Evolutionary conservation across 768 basidiomycete species (phyloP).

Genomic region (Tephrocybe sp.): DNA sequence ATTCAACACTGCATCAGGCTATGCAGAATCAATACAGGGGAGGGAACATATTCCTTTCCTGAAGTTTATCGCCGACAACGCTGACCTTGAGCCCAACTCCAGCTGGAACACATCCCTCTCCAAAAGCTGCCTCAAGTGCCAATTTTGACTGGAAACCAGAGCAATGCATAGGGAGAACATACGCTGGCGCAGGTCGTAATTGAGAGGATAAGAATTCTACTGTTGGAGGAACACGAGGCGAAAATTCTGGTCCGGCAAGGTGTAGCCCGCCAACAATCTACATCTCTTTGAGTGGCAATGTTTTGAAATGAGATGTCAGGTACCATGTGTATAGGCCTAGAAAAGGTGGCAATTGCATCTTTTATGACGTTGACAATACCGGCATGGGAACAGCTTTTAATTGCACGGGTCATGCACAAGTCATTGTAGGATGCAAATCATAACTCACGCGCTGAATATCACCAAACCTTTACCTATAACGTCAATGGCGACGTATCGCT

Average conservation of each 20-base stretch:
- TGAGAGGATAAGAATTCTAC: constrained; percentile 66
- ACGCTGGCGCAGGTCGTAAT: constrained; percentile 63
- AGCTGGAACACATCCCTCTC: constrained; percentile 75
- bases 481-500: constrained; percentile 76
- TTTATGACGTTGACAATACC: constrained; percentile 84
- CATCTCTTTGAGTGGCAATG: background rate
- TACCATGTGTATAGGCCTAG: constrained; percentile 78
- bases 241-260: constrained; percentile 70
- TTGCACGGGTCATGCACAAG: no score
- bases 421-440: no score
- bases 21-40: constrained; percentile 22
- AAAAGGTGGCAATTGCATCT: constrained; percentile 62
- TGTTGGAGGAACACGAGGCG: constrained; percentile 63
- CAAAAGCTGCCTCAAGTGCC: constrained; percentile 66
- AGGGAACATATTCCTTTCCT: constrained; percentile 38
- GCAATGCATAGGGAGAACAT: constrained; percentile 84
- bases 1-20: no score
- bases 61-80: constrained; percentile 45
- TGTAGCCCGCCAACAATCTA: constrained; percentile 83
- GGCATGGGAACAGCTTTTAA: constrained; percentile 57
- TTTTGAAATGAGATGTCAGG: background rate
- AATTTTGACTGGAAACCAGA: constrained; percentile 78
- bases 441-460: constrained; percentile 80
- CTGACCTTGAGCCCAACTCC: constrained; percentile 72
- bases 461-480: constrained; percentile 81